These are phyloP conservation scores for Saxophila tyrrhenica DNA, from an alignment of 495 filamentous ascomycete genomes.

Conservation along the genomic window DNA sequence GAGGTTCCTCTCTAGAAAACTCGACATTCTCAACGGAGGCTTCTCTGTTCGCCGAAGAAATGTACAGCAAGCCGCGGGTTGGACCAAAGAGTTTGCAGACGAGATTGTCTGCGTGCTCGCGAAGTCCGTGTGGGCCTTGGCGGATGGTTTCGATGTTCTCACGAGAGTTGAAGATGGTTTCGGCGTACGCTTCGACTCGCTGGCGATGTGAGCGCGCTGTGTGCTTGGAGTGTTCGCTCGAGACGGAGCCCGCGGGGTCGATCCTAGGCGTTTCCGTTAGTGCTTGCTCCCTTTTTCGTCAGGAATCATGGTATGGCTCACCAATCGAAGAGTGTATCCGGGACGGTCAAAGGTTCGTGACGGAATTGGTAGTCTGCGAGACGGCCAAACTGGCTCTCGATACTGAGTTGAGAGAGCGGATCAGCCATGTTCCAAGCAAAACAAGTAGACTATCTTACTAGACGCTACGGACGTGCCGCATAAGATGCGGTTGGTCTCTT, in stretches of 20 bases:
- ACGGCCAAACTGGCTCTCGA: neutral
- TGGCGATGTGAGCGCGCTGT: neutral
- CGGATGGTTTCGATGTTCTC: neutral
- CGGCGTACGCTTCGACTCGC: neutral
- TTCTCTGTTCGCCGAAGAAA: too few relatives aligned
- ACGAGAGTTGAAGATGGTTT: neutral
- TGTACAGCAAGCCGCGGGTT: neutral
- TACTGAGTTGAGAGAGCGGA: neutral
- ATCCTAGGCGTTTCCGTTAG: neutral
- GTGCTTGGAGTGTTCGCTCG: neutral
- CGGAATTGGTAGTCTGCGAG: neutral
- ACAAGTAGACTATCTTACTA: neutral
- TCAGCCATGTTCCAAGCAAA: neutral
- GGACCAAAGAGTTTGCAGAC: neutral
- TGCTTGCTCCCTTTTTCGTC: neutral
- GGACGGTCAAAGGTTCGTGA: neutral
- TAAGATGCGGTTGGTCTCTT: too few relatives aligned
- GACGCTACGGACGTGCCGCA: slow-evolving; percentile 8
- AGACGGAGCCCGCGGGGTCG: neutral
- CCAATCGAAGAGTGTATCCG: neutral
- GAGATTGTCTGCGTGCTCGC: neutral
- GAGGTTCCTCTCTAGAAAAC: too few relatives aligned
- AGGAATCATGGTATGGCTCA: neutral
- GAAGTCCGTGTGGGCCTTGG: neutral
- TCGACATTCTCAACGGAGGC: too few relatives aligned